Conservation (phyloP, 129 eudicot genomes). For the Saposhnikovia divaricata region DNA sequence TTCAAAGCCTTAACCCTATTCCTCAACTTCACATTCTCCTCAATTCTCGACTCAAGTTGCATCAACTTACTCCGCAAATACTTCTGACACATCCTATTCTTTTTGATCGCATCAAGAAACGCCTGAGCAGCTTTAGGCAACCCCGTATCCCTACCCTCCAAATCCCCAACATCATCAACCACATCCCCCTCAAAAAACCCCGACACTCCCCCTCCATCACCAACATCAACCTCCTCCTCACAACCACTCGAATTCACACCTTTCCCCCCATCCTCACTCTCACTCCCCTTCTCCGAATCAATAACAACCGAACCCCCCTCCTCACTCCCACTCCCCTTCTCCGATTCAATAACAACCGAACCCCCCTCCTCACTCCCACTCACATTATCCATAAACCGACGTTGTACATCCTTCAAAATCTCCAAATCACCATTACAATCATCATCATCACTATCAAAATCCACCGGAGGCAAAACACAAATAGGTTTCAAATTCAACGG, state of each 20-base stretch:
- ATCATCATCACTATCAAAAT: slow-evolving; percentile 21
- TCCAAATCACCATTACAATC: slow-evolving; percentile 48
- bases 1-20: slow-evolving; percentile 46
- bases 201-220: slow-evolving; percentile 12
- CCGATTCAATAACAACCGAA: slow-evolving; percentile 50
- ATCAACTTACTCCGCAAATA: slow-evolving; percentile 45
- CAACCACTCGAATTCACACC: slow-evolving; percentile 42
- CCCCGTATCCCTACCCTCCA: slow-evolving; percentile 23
- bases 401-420: slow-evolving; percentile 57
- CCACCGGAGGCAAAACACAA: slow-evolving; percentile 31
- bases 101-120: slow-evolving; percentile 81
- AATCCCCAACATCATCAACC: slow-evolving; percentile 20
- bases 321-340: slow-evolving; percentile 28
- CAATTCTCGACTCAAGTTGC: slow-evolving; percentile 54
- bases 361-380: slow-evolving; percentile 25
- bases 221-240: slow-evolving; percentile 9
- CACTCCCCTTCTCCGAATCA: slow-evolving; percentile 64
- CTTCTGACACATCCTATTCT: slow-evolving; percentile 74
- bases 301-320: slow-evolving; percentile 39
- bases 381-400: slow-evolving; percentile 39
- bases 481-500: slow-evolving; percentile 41
- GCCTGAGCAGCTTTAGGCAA: slow-evolving; percentile 65
- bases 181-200: slow-evolving; percentile 29
- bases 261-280: slow-evolving; percentile 44
- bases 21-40: slow-evolving; percentile 51